Conservation (phyloP, 306 rosid species). For the Cicer yamashitae region DNA sequence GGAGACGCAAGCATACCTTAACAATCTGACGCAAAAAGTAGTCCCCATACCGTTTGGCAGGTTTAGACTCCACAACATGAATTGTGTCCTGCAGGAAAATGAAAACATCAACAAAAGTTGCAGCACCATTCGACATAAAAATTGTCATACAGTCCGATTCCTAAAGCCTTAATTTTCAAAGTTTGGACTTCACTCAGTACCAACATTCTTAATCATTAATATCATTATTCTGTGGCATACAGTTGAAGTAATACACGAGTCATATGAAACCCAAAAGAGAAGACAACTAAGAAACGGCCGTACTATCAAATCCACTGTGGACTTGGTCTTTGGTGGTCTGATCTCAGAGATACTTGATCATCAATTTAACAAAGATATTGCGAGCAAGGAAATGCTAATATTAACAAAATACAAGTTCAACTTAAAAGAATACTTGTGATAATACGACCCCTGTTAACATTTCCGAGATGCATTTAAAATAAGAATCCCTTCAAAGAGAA, state of each 20-base stretch:
- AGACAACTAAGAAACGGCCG: background rate
- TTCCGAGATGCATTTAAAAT: slow-evolving; percentile 2
- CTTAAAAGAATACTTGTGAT: background rate
- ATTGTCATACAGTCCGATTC: background rate
- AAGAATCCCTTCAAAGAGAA: background rate
- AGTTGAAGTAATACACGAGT: background rate
- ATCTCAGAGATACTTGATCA: slow-evolving; percentile 3
- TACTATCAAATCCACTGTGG: background rate
- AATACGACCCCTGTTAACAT: background rate
- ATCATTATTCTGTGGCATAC: background rate
- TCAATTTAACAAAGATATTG: slow-evolving; percentile 1
- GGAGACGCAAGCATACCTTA: slow-evolving; percentile 59
- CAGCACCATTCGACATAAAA: slow-evolving; percentile 18
- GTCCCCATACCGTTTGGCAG: slow-evolving; percentile 80
- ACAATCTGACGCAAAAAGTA: slow-evolving; percentile 89
- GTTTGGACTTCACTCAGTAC: slow-evolving; percentile 23
- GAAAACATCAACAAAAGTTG: slow-evolving; percentile 8
- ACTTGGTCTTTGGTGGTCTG: background rate
- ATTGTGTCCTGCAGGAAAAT: slow-evolving; percentile 72
- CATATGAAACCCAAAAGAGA: background rate
- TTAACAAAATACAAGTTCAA: slow-evolving; percentile 14
- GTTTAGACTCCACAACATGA: slow-evolving; percentile 74
- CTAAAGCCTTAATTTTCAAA: background rate
- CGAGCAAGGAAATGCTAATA: slow-evolving; percentile 12
- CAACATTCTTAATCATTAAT: slow-evolving; percentile 13